Evolutionary conservation across 495 filamentous ascomycete genomes (phyloP), one percentile per base, ranked within the genome.

Genomic region (Thermothielavioides terrestris): DNA sequence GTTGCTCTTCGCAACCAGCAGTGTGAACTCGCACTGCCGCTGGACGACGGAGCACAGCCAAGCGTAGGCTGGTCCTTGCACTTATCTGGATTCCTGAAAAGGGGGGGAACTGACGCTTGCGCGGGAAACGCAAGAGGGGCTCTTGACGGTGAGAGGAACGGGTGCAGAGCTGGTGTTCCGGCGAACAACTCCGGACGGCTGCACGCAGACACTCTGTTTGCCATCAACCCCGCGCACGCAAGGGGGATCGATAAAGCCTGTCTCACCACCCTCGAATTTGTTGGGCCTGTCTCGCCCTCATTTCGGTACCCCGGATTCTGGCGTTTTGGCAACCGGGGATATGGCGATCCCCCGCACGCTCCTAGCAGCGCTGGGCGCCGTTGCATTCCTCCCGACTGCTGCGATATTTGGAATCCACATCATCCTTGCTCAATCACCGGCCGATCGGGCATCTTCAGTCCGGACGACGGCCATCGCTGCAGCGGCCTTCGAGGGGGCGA

Each of bases 381-480:
- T 67, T 42, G 62, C 71, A 30, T 45, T 66, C 11, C 38, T 74
- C 10, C 61, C 71, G 3, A 75, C 73, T 8, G 61, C 64, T 15
- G 66, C 69, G 14, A 55, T 62, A 22, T 30, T 75, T 18, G 60
- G 61, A 27, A 57, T 72, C 6, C 66, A 73, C 36, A 60, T 66
- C 21, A 59, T 72, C 27, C 56, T 76, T 22, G 68, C 71, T 7
- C 61, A 53, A 15, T 69, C 63, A 41, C 36, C 63, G 42, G 58
- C 60, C 46, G 44, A 55, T 30, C 52, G 57, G 6, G 32, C 58
- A n/a, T 58, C 66, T 0, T 42, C 68, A 4, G 63, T 66, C 18
- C 55, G 59, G 46, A 53, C 49, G 28, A 62, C 67, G 3, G 68
- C 67, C 18, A 58, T 64, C 23, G 40, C 73, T 23, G 64, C 70